These are phyloP conservation scores for Batkoa obscura DNA, from an alignment of 371 early-diverging fungal genomes.

Conservation along the genomic window DNA sequence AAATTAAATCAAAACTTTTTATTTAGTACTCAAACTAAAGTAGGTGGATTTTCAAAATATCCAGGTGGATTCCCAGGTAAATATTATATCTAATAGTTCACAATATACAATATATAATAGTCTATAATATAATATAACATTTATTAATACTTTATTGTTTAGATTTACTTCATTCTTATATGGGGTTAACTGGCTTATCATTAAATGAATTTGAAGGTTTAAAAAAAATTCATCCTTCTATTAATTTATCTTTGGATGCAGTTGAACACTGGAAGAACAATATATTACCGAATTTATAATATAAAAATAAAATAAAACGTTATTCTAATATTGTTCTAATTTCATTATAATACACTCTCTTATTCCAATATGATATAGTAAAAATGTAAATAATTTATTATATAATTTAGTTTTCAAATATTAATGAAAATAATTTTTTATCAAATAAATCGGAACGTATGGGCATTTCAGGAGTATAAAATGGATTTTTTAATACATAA, in stretches of 20 bases:
- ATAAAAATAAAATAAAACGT: too few relatives aligned
- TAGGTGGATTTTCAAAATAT: conserved; percentile 5
- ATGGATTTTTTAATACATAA: conserved; percentile 97
- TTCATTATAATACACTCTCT: too few relatives aligned
- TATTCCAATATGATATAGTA: too few relatives aligned
- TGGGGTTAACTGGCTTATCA: conserved; percentile 1
- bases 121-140: too few relatives aligned
- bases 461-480: conserved; percentile 97
- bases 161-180: conserved; percentile 6
- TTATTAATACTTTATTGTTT: neutral
- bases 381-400: too few relatives aligned
- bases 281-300: neutral
- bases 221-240: conserved; percentile 1
- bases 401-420: too few relatives aligned
- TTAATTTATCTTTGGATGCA: conserved; percentile 1
- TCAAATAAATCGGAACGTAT: conserved; percentile 94
- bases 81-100: neutral
- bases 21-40: conserved; percentile 2
- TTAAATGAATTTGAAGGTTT: neutral
- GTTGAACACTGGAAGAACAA: neutral
- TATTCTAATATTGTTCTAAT: too few relatives aligned
- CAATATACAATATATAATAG: neutral
- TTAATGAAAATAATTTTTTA: neutral
- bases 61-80: conserved; percentile 6
- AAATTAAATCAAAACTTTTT: neutral